Conservation (phyloP, 2,329 filamentous ascomycete species). For the Stenocarpella maydis region DNA sequence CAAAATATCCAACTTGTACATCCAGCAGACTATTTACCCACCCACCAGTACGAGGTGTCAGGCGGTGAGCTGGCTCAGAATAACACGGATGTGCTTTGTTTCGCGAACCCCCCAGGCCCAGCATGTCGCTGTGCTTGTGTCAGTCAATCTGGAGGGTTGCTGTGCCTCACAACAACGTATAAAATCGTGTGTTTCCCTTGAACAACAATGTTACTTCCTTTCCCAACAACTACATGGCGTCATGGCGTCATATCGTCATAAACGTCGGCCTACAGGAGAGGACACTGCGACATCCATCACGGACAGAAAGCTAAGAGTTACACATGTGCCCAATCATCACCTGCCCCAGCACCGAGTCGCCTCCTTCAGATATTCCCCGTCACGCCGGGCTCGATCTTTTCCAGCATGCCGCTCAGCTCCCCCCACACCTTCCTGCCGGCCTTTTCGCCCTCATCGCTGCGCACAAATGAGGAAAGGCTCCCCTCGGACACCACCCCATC, state of each 20-base stretch:
- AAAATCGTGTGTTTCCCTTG: no score
- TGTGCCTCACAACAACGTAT: background rate
- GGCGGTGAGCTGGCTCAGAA: background rate
- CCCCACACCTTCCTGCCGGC: conserved; percentile 52
- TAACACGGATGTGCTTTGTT: background rate
- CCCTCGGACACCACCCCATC: conserved; percentile 40
- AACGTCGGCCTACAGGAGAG: background rate
- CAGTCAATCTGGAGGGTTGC: no score
- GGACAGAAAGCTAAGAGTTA: background rate
- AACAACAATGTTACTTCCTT: no score
- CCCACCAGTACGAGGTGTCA: background rate
- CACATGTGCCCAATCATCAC: background rate
- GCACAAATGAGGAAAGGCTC: conserved; percentile 47
- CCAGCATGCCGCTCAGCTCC: conserved; percentile 51
- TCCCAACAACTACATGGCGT: background rate
- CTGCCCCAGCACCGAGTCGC: background rate
- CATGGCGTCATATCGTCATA: no score
- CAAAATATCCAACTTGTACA: background rate
- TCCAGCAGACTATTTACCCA: background rate
- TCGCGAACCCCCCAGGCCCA: no score
- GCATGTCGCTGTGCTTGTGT: background rate
- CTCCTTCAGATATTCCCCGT: conserved; percentile 26
- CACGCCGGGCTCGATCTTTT: conserved; percentile 50
- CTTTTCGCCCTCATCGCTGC: conserved; percentile 47
- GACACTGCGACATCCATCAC: background rate